Evolutionary conservation across 345 rosid species (phyloP), one percentile per base, ranked within the genome.

Genomic region (Hevea brasiliensis): DNA sequence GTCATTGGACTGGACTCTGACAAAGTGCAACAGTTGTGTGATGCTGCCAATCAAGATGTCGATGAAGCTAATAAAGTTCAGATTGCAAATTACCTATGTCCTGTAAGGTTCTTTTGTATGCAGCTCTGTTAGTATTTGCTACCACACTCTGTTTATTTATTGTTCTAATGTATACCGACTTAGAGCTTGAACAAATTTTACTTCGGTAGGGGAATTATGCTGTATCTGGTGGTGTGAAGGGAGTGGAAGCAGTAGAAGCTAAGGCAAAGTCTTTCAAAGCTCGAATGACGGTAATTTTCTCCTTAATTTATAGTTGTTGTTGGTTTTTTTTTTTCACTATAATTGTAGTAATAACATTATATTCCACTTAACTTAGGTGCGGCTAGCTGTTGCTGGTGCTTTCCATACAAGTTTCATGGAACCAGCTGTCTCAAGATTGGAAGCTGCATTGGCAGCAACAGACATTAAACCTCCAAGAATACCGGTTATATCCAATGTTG

Each of bases 391-490:
- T 76, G 93, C 91, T 10, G 98, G 98, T 77, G 99, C 96, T 72
- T 96, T 91, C 84, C 97, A 93, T 84, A 93, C 99, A 11, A 83
- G 96, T 72, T 96, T 90, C 81, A 96, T 96, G 99, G 92, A 93
- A 73, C 98, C 98, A 57, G 99, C 98, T 65, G 99, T 93, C 24
- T 88, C 98, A 20, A 93, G 97, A 84, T 81, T 96, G 87, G 97
- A 96, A 79, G 86, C 88, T 71, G 97, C 97, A 47, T 83, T 96
- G 79, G 90, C 89, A 48, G 88, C 88, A 66, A 90, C 94, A 0
- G 90, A 83, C 74, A 87, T 93, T 50, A 85, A 80, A 74, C 75
- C 82, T 71, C 99, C 99, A 29, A 93, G 95, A 78, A 88, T 96
- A 72, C 99, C 98, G 6, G 97, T 96, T 35, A 91, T 96, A 80